These are phyloP conservation scores for Lasiodiplodia citricola DNA, from an alignment of 2,329 filamentous ascomycete genomes.

Conservation along the genomic window DNA sequence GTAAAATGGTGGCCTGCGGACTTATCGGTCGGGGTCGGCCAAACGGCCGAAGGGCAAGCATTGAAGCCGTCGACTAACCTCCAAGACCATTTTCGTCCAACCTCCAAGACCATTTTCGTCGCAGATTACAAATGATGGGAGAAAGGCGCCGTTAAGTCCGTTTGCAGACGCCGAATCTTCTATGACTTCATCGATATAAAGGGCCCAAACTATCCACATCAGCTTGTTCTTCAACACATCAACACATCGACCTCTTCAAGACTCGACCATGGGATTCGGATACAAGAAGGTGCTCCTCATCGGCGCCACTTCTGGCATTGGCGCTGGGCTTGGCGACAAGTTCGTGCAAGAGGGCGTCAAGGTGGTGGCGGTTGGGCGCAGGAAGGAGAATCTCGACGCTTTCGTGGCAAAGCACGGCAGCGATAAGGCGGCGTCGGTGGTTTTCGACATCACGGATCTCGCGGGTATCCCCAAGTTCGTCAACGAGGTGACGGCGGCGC, in stretches of 20 bases:
- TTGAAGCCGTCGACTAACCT: neutral
- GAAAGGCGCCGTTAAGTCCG: neutral
- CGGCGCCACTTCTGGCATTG: constrained; percentile 60
- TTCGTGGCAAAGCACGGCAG: constrained; percentile 54
- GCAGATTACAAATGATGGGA: constrained; percentile 6
- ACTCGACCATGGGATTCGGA: constrained; percentile 47
- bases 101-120: neutral
- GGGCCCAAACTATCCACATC: neutral
- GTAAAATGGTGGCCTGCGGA: neutral
- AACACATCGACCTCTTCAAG: neutral
- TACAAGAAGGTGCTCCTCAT: constrained; percentile 61
- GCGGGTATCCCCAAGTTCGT: constrained; percentile 54
- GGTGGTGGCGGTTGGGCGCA: constrained; percentile 56
- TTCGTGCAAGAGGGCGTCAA: constrained; percentile 54
- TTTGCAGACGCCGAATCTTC: neutral
- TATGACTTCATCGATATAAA: constrained; percentile 7
- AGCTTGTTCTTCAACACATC: neutral
- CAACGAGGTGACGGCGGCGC: constrained; percentile 47
- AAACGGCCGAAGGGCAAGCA: neutral
- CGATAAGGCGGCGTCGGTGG: constrained; percentile 51
- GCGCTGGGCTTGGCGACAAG: constrained; percentile 56
- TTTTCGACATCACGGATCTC: constrained; percentile 59
- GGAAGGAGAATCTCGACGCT: constrained; percentile 57
- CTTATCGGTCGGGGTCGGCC: neutral
- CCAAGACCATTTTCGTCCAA: neutral